phyloP scores from a whole-genome alignment of 2,329 filamentous ascomycete species.

The Exophiala viscosa region DNA sequence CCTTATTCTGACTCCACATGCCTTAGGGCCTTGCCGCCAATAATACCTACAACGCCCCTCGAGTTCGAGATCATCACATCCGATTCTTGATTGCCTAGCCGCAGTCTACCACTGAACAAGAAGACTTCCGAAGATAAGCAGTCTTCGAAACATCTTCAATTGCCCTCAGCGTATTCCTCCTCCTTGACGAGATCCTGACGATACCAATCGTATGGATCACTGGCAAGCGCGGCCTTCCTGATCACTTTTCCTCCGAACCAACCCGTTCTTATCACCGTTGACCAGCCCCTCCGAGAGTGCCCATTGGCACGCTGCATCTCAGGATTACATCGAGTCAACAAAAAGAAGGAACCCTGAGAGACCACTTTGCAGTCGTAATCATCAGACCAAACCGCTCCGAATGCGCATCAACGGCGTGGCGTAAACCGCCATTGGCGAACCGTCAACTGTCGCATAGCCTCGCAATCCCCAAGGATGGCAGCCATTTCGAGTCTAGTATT shows the following conservation, averaged over 20 bases:
- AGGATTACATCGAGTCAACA: background rate
- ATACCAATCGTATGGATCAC: constrained; percentile 13
- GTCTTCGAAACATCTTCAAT: background rate
- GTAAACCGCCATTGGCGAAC: constrained; percentile 17
- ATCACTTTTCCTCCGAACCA: constrained; percentile 16
- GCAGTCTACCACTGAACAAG: background rate
- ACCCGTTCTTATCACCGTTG: constrained; percentile 15
- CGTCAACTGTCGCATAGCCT: constrained; percentile 13
- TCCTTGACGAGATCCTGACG: constrained; percentile 1
- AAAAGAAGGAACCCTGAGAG: background rate
- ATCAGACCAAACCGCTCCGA: constrained; percentile 9
- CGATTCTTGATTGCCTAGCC: background rate
- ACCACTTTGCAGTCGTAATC: constrained; percentile 7
- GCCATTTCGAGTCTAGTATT: constrained; percentile 25
- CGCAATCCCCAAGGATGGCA: constrained; percentile 15
- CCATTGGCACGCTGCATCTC: constrained; percentile 15
- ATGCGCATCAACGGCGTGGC: constrained; percentile 18
- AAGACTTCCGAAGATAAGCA: background rate
- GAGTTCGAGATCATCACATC: background rate
- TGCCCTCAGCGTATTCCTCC: constrained; percentile 1
- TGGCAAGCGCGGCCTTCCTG: constrained; percentile 16
- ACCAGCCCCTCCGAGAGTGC: constrained; percentile 19
- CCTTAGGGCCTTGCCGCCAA: constrained; percentile 9
- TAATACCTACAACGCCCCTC: background rate
- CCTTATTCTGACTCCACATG: constrained; percentile 11